Evolutionary conservation across 306 rosid genomes (phyloP).

Genomic region (Sophora flavescens): DNA sequence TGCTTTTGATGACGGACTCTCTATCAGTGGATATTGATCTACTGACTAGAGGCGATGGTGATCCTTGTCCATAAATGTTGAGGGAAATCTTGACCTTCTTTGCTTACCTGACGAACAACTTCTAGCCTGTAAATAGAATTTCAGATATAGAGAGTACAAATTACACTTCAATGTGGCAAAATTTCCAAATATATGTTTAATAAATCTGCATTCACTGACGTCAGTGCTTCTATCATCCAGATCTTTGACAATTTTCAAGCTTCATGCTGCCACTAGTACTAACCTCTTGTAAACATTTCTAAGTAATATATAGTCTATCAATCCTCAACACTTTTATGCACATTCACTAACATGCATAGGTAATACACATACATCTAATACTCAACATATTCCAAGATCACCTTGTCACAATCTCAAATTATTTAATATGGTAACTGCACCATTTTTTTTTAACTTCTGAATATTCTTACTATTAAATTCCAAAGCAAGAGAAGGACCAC

Average conservation of each 20-base stretch:
- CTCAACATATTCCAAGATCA: no score
- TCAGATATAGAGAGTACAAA: conserved; percentile 25
- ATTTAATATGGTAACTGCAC: no score
- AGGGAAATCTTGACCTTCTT: conserved; percentile 87
- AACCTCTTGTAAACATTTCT: no score
- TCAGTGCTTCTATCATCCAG: conserved; percentile 69
- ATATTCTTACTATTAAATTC: no score
- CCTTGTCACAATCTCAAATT: no score
- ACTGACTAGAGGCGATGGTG: conserved; percentile 90
- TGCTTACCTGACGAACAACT: conserved; percentile 98
- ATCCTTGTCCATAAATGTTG: conserved; percentile 74
- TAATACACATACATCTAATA: no score
- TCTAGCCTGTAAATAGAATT: conserved; percentile 69
- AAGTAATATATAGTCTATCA: no score
- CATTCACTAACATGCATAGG: no score
- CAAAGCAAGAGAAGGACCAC: no score
- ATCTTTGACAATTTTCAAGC: conserved; percentile 63
- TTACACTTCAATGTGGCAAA: background rate
- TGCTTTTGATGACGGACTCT: conserved; percentile 76
- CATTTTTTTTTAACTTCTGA: no score
- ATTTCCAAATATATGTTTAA: conserved; percentile 11
- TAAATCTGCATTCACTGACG: conserved; percentile 36
- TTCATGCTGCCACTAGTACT: conserved; percentile 49
- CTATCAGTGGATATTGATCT: conserved; percentile 91
- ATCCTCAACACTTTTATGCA: no score